phyloP scores from a whole-genome alignment of 176 grass and related monocot genomes.

The Poa annua region DNA sequence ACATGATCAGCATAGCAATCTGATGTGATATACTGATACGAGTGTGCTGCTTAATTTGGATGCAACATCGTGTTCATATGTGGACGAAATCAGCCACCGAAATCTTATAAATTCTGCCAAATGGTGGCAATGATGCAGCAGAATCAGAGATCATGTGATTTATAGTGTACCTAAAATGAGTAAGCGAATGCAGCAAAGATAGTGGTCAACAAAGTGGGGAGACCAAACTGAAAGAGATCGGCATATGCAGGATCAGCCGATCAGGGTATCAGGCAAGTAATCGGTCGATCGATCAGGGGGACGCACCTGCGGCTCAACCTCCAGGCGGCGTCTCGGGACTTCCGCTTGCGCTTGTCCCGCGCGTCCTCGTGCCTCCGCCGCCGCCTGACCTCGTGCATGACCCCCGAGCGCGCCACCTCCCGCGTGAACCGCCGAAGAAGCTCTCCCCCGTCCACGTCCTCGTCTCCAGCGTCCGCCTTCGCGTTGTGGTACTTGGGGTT shows the following conservation, averaged over 20 bases:
- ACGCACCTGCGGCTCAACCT: constrained; percentile 49
- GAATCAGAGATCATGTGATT: background rate
- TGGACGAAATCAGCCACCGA: background rate
- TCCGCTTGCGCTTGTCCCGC: constrained; percentile 71
- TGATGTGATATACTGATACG: background rate
- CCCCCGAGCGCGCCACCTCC: constrained; percentile 56
- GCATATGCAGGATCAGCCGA: background rate
- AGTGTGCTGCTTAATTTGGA: background rate
- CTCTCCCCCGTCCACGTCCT: constrained; percentile 53
- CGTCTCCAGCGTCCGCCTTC: constrained; percentile 58
- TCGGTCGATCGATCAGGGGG: background rate
- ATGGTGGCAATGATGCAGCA: background rate
- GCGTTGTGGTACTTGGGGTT: constrained; percentile 68
- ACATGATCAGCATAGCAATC: background rate
- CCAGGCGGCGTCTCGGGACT: constrained; percentile 44
- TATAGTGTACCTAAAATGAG: background rate
- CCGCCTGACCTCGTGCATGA: constrained; percentile 74
- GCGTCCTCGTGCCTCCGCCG: constrained; percentile 68
- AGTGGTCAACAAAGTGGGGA: background rate
- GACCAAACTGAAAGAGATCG: background rate
- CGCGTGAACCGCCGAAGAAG: constrained; percentile 54
- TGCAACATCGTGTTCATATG: background rate
- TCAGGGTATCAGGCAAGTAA: background rate
- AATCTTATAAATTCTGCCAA: background rate
- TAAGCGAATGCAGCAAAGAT: background rate